Conservation (phyloP, 2,329 filamentous ascomycete species). For the Aspergillus ochraceoroseus region DNA sequence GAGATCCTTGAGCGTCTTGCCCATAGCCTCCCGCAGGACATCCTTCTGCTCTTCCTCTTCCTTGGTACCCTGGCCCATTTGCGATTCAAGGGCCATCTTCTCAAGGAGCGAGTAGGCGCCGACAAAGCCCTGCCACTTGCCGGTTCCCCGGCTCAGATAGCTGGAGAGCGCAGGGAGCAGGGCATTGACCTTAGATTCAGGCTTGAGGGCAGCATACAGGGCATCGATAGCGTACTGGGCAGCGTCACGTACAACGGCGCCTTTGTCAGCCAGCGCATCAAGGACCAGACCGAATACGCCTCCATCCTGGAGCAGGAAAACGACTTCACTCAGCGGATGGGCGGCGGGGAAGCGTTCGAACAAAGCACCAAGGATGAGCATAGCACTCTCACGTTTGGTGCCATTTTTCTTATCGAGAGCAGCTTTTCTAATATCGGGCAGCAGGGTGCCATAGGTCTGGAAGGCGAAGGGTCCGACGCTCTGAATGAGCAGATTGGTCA, state of each 20-base stretch:
- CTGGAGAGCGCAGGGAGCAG: constrained; percentile 69
- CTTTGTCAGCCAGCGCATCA: constrained; percentile 86
- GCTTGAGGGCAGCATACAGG: constrained; percentile 70
- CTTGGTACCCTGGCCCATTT: constrained; percentile 75
- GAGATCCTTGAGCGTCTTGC: constrained; percentile 67
- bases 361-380: constrained; percentile 89
- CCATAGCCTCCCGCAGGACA: constrained; percentile 83
- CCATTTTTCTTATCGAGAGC: constrained; percentile 92
- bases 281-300: constrained; percentile 67
- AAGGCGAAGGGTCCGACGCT: constrained; percentile 62
- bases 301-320: constrained; percentile 77
- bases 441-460: constrained; percentile 53
- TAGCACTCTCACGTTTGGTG: constrained; percentile 77
- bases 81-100: constrained; percentile 90
- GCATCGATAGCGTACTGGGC: constrained; percentile 92
- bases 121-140: constrained; percentile 96
- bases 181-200: constrained; percentile 77
- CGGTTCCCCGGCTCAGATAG: constrained; percentile 77
- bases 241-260: constrained; percentile 78
- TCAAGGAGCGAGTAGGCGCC: constrained; percentile 79
- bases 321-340: constrained; percentile 71
- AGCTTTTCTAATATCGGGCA: constrained; percentile 66
- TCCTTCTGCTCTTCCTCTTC: constrained; percentile 87
- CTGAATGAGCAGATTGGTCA: constrained; percentile 60
- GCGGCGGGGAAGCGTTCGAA: constrained; percentile 81